These are phyloP conservation scores for Chlamydomonas eustigma DNA, from an alignment of 139 green algal species.

Conservation along the genomic window DNA sequence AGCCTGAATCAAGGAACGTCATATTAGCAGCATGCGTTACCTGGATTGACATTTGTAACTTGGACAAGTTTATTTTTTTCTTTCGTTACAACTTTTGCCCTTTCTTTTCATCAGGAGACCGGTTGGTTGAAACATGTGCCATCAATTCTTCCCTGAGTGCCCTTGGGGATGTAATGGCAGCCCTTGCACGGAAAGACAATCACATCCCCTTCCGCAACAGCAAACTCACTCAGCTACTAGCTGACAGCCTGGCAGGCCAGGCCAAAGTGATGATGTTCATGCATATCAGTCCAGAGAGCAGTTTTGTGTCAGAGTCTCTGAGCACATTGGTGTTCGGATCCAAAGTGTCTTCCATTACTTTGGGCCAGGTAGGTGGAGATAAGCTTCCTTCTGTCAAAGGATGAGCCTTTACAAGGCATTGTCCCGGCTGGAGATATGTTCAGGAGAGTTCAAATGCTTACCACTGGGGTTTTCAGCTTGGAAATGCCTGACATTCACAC, in stretches of 20 bases:
- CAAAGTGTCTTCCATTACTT: slow-evolving; percentile 80
- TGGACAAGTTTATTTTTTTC: too few relatives aligned
- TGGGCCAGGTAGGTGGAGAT: slow-evolving; percentile 65
- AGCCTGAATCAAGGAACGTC: too few relatives aligned
- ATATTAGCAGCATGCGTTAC: too few relatives aligned
- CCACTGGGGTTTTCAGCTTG: too few relatives aligned
- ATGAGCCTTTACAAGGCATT: too few relatives aligned
- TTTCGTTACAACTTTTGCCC: too few relatives aligned
- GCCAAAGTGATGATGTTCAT: slow-evolving; percentile 91
- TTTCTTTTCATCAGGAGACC: slow-evolving; percentile 48
- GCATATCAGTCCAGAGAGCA: slow-evolving; percentile 79
- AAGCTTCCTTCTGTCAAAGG: too few relatives aligned
- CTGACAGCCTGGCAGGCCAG: slow-evolving; percentile 78
- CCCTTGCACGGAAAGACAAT: slow-evolving; percentile 27
- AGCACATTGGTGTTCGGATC: slow-evolving; percentile 87
- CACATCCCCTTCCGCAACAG: slow-evolving; percentile 87
- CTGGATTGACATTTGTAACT: too few relatives aligned
- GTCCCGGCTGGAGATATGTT: too few relatives aligned
- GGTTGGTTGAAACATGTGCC: slow-evolving; percentile 75
- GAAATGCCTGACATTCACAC: too few relatives aligned
- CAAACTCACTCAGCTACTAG: slow-evolving; percentile 89
- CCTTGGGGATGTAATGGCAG: slow-evolving; percentile 56
- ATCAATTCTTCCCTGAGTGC: slow-evolving; percentile 83
- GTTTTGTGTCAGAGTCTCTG: slow-evolving; percentile 60
- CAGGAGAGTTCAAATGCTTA: too few relatives aligned